A percentile compares a stretch with the other conserved stretches of the same genome.
phyloP scores from a whole-genome alignment of 176 grass and related monocot genomes.

The Zoysia pacifica region DNA sequence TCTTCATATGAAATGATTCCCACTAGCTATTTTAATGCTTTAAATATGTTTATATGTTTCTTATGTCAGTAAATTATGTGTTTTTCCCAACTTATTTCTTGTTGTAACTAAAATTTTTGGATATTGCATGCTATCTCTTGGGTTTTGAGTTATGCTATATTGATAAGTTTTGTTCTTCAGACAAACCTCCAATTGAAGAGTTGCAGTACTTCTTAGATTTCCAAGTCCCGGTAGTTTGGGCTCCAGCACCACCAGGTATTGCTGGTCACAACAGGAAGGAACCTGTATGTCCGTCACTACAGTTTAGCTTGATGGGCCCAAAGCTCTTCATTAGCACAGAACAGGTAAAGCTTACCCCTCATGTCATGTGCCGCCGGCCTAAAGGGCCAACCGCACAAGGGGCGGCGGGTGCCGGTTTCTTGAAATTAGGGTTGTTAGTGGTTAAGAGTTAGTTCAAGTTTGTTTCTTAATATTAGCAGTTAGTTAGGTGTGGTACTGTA shows the following conservation, averaged over 20 bases:
- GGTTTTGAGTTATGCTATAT: constrained; percentile 36
- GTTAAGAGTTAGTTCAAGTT: no score
- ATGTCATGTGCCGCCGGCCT: no score
- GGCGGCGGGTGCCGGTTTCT: no score
- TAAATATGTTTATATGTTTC: constrained; percentile 10
- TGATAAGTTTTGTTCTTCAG: constrained; percentile 56
- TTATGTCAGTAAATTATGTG: background rate
- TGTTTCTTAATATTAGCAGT: no score
- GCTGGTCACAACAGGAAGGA: constrained; percentile 87
- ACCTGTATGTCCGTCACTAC: constrained; percentile 90
- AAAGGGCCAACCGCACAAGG: no score
- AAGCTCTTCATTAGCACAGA: constrained; percentile 97
- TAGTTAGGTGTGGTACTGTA: no score
- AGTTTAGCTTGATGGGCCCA: constrained; percentile 92
- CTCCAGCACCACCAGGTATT: constrained; percentile 76
- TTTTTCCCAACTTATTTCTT: background rate
- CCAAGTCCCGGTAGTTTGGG: constrained; percentile 85
- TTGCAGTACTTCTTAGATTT: constrained; percentile 98
- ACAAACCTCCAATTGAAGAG: constrained; percentile 94
- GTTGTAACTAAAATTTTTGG: background rate
- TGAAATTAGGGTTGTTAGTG: no score
- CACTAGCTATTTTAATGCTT: background rate
- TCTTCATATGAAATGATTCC: background rate
- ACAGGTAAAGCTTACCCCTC: constrained; percentile 62
- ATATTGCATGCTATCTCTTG: constrained; percentile 26